Conservation (phyloP, 768 basidiomycete species). For the Pisolithus orientalis region DNA sequence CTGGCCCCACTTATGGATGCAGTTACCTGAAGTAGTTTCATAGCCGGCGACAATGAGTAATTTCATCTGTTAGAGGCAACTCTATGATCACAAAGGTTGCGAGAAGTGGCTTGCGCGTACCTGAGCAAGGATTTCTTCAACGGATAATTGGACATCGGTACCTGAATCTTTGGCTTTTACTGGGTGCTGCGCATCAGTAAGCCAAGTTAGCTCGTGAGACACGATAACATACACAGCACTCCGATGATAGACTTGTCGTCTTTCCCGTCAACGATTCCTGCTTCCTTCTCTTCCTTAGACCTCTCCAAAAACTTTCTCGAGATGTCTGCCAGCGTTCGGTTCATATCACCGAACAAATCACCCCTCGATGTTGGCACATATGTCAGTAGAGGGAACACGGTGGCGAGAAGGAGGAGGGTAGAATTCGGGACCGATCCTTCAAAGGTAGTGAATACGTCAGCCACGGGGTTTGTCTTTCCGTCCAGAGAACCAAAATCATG, state of each 20-base stretch:
- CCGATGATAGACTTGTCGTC: slow-evolving; percentile 15
- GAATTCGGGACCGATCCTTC: slow-evolving; percentile 1
- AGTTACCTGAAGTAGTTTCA: slow-evolving; percentile 9
- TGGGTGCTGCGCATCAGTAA: neutral
- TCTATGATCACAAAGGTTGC: neutral
- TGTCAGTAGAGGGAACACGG: slow-evolving; percentile 25
- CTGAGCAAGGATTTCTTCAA: slow-evolving; percentile 26
- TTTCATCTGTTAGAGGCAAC: slow-evolving; percentile 23
- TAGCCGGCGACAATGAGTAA: slow-evolving; percentile 34
- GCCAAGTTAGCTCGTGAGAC: neutral
- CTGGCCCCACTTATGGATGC: too few species aligned
- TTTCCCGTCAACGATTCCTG: too few species aligned
- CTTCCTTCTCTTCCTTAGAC: too few species aligned
- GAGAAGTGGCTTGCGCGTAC: neutral
- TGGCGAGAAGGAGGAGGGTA: slow-evolving; percentile 20
- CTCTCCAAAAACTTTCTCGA: slow-evolving; percentile 18
- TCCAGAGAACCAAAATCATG: slow-evolving; percentile 39
- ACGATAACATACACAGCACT: slow-evolving; percentile 23
- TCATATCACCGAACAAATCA: slow-evolving; percentile 19
- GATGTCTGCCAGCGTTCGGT: slow-evolving; percentile 27
- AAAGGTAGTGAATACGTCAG: slow-evolving; percentile 20
- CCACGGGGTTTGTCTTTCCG: slow-evolving; percentile 26
- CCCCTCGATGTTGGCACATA: slow-evolving; percentile 27
- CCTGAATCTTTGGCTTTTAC: slow-evolving; percentile 23
- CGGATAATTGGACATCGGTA: slow-evolving; percentile 26